Evolutionary conservation across 495 filamentous ascomycete species (phyloP).

Genomic region (Lasiosphaeriaceae sp.): DNA sequence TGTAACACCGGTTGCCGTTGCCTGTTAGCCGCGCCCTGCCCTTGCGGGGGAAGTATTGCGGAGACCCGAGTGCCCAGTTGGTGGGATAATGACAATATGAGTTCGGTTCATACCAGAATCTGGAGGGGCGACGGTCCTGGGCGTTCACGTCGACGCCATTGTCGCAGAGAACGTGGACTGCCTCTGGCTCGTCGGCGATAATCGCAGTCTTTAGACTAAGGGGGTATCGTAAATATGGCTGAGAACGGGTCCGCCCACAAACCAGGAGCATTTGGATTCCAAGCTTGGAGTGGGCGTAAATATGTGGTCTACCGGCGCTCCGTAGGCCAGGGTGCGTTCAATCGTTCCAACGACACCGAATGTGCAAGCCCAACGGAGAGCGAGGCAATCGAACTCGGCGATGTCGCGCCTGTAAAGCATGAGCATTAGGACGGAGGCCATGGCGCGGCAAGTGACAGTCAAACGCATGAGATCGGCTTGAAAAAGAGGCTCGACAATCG

Average conservation of each 20-base stretch:
- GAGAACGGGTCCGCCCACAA: not conserved
- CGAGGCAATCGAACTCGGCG: conserved; percentile 15
- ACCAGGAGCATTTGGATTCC: conserved; percentile 8
- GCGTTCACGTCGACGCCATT: conserved; percentile 11
- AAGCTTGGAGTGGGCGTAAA: not conserved
- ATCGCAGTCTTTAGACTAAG: conserved; percentile 15
- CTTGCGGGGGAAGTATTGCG: too few relatives aligned
- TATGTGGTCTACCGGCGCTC: conserved; percentile 5
- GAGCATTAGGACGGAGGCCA: not conserved
- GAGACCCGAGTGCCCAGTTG: conserved; percentile 3
- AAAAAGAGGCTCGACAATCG: conserved; percentile 9
- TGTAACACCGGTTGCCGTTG: too few relatives aligned
- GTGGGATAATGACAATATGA: not conserved
- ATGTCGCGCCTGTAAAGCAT: conserved; percentile 15
- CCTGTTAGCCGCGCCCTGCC: too few relatives aligned
- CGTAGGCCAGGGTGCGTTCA: conserved; percentile 11
- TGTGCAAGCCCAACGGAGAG: conserved; percentile 18
- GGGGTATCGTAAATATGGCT: not conserved
- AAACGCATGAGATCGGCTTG: conserved; percentile 18
- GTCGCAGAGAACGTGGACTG: conserved; percentile 6
- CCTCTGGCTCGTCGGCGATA: conserved; percentile 1
- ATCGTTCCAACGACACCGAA: conserved; percentile 10
- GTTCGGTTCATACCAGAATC: not conserved
- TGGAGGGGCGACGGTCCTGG: not conserved
- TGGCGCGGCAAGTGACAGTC: conserved; percentile 9